Conservation (phyloP, 129 eudicot genomes). For the Tagetes patula region DNA sequence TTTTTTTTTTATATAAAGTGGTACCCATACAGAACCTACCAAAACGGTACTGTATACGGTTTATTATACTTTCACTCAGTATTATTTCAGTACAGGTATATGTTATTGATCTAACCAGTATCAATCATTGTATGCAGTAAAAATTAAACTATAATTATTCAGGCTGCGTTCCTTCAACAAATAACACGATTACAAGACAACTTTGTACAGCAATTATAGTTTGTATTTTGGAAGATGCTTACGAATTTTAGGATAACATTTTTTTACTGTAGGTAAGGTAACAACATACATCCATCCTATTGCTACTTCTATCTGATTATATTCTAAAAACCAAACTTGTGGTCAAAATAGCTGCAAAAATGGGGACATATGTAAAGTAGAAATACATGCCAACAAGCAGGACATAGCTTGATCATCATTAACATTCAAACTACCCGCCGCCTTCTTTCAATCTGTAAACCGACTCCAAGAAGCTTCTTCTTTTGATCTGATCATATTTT, state of each 20-base stretch:
- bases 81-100: too few species aligned
- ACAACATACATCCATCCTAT: neutral
- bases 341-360: neutral
- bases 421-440: neutral
- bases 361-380: neutral
- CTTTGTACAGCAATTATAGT: neutral
- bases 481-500: neutral
- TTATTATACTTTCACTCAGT: too few species aligned
- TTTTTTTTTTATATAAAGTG: too few species aligned
- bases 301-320: constrained; percentile 7
- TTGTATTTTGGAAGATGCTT: neutral
- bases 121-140: too few species aligned
- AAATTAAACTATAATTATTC: neutral
- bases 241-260: neutral
- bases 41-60: too few species aligned
- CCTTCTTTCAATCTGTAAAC: neutral
- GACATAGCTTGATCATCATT: neutral
- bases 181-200: neutral
- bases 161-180: too few species aligned
- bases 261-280: neutral
- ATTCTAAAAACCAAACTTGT: constrained; percentile 1
- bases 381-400: neutral
- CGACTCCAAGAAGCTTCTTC: neutral
- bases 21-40: too few species aligned
- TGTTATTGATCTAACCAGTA: too few species aligned